These are phyloP conservation scores for Cyclostephanos tholiformis DNA, from an alignment of 108 stramenopile genomes.

Conservation along the genomic window DNA sequence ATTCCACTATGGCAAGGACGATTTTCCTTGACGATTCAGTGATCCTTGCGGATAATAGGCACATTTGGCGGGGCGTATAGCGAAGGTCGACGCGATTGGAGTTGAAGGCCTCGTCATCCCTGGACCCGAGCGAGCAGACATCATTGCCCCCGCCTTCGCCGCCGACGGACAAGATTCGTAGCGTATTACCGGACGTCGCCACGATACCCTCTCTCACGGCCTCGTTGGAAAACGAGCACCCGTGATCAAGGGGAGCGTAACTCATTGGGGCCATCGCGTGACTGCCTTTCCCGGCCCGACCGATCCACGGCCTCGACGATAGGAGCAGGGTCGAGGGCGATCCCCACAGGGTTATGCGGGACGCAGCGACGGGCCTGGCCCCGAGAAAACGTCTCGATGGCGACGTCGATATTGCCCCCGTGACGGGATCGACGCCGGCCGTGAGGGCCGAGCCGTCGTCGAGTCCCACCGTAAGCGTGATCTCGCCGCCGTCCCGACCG, in stretches of 20 bases:
- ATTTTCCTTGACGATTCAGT: constrained; percentile 52
- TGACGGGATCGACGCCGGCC: constrained; percentile 83
- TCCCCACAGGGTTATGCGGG: constrained; percentile 77
- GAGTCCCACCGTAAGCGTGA: constrained; percentile 86
- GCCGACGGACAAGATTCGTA: constrained; percentile 92
- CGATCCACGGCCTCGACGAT: constrained; percentile 94
- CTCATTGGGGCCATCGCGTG: constrained; percentile 91
- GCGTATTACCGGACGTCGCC: constrained; percentile 89
- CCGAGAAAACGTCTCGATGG: constrained; percentile 94
- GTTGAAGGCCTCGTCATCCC: constrained; percentile 91
- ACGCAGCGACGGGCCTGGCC: constrained; percentile 87
- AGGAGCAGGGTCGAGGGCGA: constrained; percentile 81
- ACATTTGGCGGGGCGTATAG: constrained; percentile 96
- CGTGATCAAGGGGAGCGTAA: constrained; percentile 93
- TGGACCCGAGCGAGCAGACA: constrained; percentile 54
- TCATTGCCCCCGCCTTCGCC: constrained; percentile 43
- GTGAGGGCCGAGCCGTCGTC: constrained; percentile 90
- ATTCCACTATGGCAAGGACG: constrained; percentile 92
- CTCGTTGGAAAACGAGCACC: constrained; percentile 88
- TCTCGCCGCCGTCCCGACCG: constrained; percentile 49
- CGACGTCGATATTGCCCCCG: constrained; percentile 87
- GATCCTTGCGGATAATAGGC: constrained; percentile 61
- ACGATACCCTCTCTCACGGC: constrained; percentile 94
- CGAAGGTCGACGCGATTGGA: constrained; percentile 81
- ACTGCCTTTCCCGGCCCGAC: constrained; percentile 64